A percentile compares a stretch with the other conserved stretches of the same genome.
Conservation (phyloP, 1,139 yeast genomes). For the Saccharomycopsis phalli region DNA sequence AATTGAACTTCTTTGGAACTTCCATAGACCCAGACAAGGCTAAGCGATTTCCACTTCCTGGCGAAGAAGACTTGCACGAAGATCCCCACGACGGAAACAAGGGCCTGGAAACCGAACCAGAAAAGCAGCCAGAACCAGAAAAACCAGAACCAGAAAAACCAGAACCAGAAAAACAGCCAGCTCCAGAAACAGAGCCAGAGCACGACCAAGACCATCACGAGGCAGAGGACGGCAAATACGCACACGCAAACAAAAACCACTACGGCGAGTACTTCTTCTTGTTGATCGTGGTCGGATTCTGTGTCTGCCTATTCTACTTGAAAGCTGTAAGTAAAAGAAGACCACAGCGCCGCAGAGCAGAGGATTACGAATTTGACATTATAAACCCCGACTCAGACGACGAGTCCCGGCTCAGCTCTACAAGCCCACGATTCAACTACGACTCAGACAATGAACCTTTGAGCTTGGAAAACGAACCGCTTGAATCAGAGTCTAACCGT, state of each 20-base stretch:
- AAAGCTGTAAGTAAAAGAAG: constrained; percentile 42
- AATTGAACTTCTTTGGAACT: constrained; percentile 76
- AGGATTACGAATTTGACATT: constrained; percentile 71
- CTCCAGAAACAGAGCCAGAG: constrained; percentile 28
- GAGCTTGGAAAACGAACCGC: constrained; percentile 20
- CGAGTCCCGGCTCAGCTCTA: constrained; percentile 14
- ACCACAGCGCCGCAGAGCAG: constrained; percentile 54
- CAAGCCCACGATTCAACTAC: constrained; percentile 18
- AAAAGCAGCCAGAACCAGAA: constrained; percentile 9
- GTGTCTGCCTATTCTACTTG: constrained; percentile 44
- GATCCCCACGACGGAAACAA: constrained; percentile 27
- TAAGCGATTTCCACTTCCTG: constrained; percentile 35
- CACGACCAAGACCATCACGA: neutral
- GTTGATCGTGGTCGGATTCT: constrained; percentile 51
- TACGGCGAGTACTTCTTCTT: constrained; percentile 53
- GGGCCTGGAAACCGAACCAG: constrained; percentile 2
- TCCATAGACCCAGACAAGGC: constrained; percentile 56
- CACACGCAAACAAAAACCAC: constrained; percentile 31
- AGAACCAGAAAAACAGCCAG: constrained; percentile 26
- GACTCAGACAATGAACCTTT: constrained; percentile 23
- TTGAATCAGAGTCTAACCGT: constrained; percentile 23
- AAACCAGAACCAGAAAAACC: constrained; percentile 24
- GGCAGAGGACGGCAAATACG: constrained; percentile 30
- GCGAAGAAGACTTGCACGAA: constrained; percentile 35
- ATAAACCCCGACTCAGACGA: constrained; percentile 61